Percentiles rank a stretch among this genome's conserved stretches.
Conservation (phyloP, 179 eudicot species). For the Spergularia azorica region DNA sequence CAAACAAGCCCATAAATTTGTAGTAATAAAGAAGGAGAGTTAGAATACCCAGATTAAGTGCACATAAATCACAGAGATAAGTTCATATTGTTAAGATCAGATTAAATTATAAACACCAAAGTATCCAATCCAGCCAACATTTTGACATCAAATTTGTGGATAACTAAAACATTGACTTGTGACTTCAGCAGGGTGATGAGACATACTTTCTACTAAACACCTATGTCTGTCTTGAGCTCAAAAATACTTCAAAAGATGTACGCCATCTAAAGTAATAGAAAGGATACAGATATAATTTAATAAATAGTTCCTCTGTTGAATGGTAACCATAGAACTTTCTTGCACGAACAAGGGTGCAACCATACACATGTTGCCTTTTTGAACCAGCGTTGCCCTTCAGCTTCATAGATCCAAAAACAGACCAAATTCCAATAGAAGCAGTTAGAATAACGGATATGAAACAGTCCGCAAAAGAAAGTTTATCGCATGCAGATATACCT, state of each 20-base stretch:
- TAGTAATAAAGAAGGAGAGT: too few relatives aligned
- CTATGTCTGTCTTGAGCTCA: not conserved
- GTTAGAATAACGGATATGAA: not conserved
- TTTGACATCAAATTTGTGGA: not conserved
- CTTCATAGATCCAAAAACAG: constrained; percentile 37
- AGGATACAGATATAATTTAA: constrained; percentile 97
- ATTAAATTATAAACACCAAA: constrained; percentile 1
- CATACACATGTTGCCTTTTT: constrained; percentile 94
- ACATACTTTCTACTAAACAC: not conserved
- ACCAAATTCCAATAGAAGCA: constrained; percentile 21
- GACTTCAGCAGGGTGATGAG: not conserved
- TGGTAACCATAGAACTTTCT: constrained; percentile 85
- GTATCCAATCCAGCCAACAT: not conserved
- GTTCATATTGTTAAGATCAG: not conserved
- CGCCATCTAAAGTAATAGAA: not conserved
- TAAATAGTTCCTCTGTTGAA: constrained; percentile 77
- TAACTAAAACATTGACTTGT: not conserved
- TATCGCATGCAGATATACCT: constrained; percentile 45
- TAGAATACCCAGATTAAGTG: not conserved
- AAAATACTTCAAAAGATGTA: constrained; percentile 1
- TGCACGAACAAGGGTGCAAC: constrained; percentile 80
- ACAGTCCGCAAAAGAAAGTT: not conserved
- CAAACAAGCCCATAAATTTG: too few relatives aligned
- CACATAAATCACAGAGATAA: not conserved
- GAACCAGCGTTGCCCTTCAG: constrained; percentile 78